These are phyloP conservation scores for Leccinellum luteum DNA, from an alignment of 768 basidiomycete species.

Conservation along the genomic window DNA sequence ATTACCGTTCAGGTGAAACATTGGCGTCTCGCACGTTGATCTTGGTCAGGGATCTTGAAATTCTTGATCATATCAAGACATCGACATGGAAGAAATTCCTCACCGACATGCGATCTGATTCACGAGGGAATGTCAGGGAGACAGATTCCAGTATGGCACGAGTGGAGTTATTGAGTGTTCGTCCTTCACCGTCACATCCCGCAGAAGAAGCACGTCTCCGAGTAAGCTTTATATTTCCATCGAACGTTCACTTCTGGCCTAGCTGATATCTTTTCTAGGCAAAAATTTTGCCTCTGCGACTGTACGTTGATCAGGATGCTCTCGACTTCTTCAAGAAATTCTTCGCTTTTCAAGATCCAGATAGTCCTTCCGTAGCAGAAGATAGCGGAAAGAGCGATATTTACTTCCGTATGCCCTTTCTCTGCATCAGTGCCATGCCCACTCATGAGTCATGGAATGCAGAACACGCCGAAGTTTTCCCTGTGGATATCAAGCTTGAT, in stretches of 20 bases:
- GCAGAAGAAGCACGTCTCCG: conserved; percentile 77
- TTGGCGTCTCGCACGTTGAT: conserved; percentile 66
- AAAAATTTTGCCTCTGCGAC: conserved; percentile 83
- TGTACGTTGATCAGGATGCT: conserved; percentile 98
- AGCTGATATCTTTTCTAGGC: conserved; percentile 46
- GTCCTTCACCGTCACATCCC: conserved; percentile 63
- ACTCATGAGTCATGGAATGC: conserved; percentile 1
- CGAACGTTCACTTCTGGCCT: not conserved
- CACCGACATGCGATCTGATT: conserved; percentile 79
- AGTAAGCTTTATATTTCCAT: conserved; percentile 28
- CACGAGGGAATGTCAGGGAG: conserved; percentile 84
- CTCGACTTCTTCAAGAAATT: conserved; percentile 97
- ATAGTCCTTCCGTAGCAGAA: conserved; percentile 34
- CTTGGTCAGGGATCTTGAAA: conserved; percentile 74
- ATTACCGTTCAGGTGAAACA: conserved; percentile 52
- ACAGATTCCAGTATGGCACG: conserved; percentile 94
- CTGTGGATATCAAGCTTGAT: conserved; percentile 92
- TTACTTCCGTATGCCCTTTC: conserved; percentile 63
- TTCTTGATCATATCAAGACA: conserved; percentile 96
- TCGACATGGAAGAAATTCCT: conserved; percentile 99
- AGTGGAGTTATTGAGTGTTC: conserved; percentile 72
- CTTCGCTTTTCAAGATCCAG: conserved; percentile 79
- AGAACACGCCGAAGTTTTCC: conserved; percentile 95
- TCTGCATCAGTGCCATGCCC: conserved; percentile 1
- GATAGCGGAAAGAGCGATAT: conserved; percentile 40